Base-by-base conservation (phyloP, 2,329 filamentous ascomycete species). In the Endocalyx cinctus region DNA sequence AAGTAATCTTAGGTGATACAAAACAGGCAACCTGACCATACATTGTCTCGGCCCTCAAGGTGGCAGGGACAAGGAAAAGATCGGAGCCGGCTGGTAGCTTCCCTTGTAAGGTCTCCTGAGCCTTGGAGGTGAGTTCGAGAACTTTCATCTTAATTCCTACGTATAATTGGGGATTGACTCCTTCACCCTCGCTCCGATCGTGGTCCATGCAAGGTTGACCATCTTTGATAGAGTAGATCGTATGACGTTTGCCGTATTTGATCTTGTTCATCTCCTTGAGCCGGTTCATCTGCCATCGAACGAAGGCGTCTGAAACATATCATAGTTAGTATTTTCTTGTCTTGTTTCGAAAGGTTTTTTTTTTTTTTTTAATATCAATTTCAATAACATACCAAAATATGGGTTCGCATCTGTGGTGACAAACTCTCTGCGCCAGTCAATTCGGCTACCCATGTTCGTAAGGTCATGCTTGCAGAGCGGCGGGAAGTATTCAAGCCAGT, bases 11-110 rank as follows among this genome's bases (percentile, higher is more conserved):
- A 8, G 92, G 90, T 4, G 88, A 87, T 29, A 98, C 87, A 50
- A 97, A 98, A 60, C 89, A 95, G 66, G 87, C 94, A 4, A 82
- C 94, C 63, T 97, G 92, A 25, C 94, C 94, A 58, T 97, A 98
- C 90, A 98, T 97, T 22, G 92, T 98, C 70, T 98, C 92, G 3
- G 92, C 87, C 42, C 92, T 77, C 41, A 98, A 74, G 35, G 92
- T 97, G 12, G 92, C 92, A 10, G 92, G 85, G 10, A 97, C 79
- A 52, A 97, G 84, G 67, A 83, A 97, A 36, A 96, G 82, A 41
- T 84, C 84, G 28, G 86, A 82, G 44, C 76, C 79, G 22, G 80
- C 73, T 5, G 90, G 85, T 4, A 97, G 66, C 66, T 90, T 92
- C 45, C 77, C 82, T 57, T 82, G 74, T 38, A 97, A 64, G 33